Evolutionary conservation across 179 eudicot genomes (phyloP).

Genomic region (Corrigiola litoralis): DNA sequence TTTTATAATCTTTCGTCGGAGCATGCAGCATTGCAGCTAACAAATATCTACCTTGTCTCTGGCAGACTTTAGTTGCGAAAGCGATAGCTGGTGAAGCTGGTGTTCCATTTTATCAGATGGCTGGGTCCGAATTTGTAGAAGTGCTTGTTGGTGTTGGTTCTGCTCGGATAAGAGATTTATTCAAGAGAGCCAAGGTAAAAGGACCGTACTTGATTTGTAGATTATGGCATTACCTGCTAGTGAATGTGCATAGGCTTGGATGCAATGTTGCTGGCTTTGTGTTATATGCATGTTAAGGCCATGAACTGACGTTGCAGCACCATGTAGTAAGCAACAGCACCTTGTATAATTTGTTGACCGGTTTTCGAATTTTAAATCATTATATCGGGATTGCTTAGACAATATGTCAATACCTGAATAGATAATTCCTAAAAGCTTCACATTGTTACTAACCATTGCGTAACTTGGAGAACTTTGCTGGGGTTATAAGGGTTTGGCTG

Average conservation of each 20-base stretch:
- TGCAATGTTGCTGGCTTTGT: background rate
- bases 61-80: conserved; percentile 93
- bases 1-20: conserved; percentile 16
- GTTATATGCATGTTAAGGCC: background rate
- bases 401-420: background rate
- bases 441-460: background rate
- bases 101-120: conserved; percentile 98
- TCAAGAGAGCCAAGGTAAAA: conserved; percentile 91
- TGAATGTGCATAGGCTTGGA: background rate
- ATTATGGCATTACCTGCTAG: background rate
- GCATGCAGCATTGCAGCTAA: background rate
- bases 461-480: background rate
- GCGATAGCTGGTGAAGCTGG: conserved; percentile 99
- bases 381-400: background rate
- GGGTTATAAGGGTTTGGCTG: background rate
- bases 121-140: conserved; percentile 97
- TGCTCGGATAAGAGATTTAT: conserved; percentile 93
- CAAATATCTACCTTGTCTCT: conserved; percentile 2
- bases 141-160: conserved; percentile 97
- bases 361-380: background rate
- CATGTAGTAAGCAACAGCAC: background rate
- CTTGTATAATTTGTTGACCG: background rate
- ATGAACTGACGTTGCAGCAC: background rate
- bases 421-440: background rate
- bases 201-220: background rate